Conservation (phyloP, 768 basidiomycete species). For the Strobilomyces dryophilus region DNA sequence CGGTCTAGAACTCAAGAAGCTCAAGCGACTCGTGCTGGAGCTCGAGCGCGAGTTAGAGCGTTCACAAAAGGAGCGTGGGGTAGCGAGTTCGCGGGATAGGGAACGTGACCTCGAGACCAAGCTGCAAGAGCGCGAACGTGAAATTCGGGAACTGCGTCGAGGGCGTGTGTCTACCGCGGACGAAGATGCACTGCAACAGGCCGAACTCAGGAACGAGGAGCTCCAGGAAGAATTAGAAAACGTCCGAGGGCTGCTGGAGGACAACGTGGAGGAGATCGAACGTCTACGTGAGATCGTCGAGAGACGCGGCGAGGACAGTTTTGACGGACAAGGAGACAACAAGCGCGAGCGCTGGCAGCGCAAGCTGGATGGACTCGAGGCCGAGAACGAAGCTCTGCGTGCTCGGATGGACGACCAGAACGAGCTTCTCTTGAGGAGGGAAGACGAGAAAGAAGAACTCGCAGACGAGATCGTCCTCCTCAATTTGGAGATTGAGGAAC, state of each 20-base stretch:
- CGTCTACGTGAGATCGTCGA: conserved; percentile 68
- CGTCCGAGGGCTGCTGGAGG: conserved; percentile 64
- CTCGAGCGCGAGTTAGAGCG: conserved; percentile 77
- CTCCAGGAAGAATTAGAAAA: conserved; percentile 73
- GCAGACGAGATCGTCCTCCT: conserved; percentile 62
- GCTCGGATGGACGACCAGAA: conserved; percentile 54
- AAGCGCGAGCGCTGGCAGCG: conserved; percentile 43
- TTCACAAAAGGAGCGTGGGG: conserved; percentile 49
- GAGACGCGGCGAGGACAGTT: conserved; percentile 42
- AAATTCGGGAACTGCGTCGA: conserved; percentile 62
- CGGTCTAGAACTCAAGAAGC: conserved; percentile 86
- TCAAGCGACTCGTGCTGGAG: conserved; percentile 84
- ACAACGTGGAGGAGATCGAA: conserved; percentile 82
- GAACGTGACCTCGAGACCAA: conserved; percentile 76
- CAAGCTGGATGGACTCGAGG: conserved; percentile 55
- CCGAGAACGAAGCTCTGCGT: conserved; percentile 59
- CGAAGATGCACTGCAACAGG: conserved; percentile 50
- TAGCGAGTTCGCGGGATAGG: conserved; percentile 39
- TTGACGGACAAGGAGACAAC: conserved; percentile 38
- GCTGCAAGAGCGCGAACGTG: conserved; percentile 68
- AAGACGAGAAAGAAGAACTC: conserved; percentile 73
- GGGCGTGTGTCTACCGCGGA: conserved; percentile 39
- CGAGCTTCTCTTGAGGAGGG: conserved; percentile 49
- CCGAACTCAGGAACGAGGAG: conserved; percentile 59
- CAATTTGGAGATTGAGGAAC: conserved; percentile 61